Evolutionary conservation across 371 early-diverging fungal genomes (phyloP), one percentile per base, ranked within the genome.

Genomic region (Lichtheimia ornata): DNA sequence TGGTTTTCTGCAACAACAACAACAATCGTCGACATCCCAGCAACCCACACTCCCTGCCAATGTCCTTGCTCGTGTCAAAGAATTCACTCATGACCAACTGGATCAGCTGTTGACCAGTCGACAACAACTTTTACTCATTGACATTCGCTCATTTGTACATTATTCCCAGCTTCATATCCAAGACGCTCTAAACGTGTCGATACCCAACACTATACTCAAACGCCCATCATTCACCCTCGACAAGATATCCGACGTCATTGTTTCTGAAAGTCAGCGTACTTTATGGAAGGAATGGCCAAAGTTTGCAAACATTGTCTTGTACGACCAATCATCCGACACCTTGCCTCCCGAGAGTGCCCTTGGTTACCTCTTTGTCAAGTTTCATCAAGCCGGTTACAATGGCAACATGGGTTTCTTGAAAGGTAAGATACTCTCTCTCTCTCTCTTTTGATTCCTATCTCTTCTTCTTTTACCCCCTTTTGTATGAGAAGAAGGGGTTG

Each of bases 161-260:
- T 79, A 73, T 56, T 70, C 82, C 4, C 72, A 66, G 11, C 70
- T 72, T 6, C 77, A 73, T 15, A 77, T 88, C 35, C 68, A 67
- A 45, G 53, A 63, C 3, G 71, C 86, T 9, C 72, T 88, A 40
- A 77, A 79, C 53, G 72, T 88, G n/a, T 82, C 78, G 60, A 70
- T 86, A 24, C 85, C 88, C 50, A 82, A 68, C 57, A 85, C 86
- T 22, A 75, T 88, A 1, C 68, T 88, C 28, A 82, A 80, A 56
- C 56, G 88, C 53, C 75, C 82, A n/a, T 77, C 82, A 18, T 88
- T 82, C 54, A 79, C 83, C 0, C 63, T 84, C 7, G 79, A 74
- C n/a, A 85, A 84, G 66, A 68, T 88, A 13, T 72, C 65, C 15
- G 85, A 84, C 44, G 82, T 73, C 13, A 68, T 87, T 47, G 84